Evolutionary conservation across 148 eudicot genomes (phyloP).

Genomic region (Linanthus parryae): DNA sequence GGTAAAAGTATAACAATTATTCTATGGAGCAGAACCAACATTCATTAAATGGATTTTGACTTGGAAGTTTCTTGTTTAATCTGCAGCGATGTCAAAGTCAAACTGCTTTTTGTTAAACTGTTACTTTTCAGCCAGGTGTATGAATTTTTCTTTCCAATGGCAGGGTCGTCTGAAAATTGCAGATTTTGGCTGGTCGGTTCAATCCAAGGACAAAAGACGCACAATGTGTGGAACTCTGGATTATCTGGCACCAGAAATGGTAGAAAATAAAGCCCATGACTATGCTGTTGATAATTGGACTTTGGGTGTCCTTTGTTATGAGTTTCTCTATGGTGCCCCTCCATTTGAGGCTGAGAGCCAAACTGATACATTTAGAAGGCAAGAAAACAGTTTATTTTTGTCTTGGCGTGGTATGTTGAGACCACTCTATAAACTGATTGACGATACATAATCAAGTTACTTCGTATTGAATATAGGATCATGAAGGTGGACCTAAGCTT

Average conservation of each 20-base stretch:
- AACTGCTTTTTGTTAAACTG: too few relatives aligned
- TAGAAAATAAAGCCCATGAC: conserved; percentile 85
- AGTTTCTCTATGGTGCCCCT: conserved; percentile 80
- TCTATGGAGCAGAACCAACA: too few relatives aligned
- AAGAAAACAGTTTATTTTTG: neutral
- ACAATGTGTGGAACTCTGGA: conserved; percentile 96
- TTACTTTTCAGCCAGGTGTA: too few relatives aligned
- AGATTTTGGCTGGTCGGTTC: conserved; percentile 96
- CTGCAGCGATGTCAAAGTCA: too few relatives aligned
- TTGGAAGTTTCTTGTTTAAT: too few relatives aligned
- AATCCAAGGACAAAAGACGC: conserved; percentile 64
- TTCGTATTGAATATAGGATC: conserved; percentile 33
- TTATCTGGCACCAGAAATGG: conserved; percentile 94
- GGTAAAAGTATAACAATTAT: too few relatives aligned
- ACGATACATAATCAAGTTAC: neutral
- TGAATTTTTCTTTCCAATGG: conserved; percentile 4
- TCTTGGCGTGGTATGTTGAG: neutral
- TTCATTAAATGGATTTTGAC: too few relatives aligned
- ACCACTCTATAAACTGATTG: neutral
- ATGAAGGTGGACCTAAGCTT: conserved; percentile 70
- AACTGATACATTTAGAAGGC: conserved; percentile 72
- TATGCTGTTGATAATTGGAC: conserved; percentile 95
- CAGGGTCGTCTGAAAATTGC: conserved; percentile 90
- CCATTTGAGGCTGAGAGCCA: conserved; percentile 92
- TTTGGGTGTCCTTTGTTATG: conserved; percentile 76